Conservation (phyloP, 257 asterid genomes). For the Petunia secreta region DNA sequence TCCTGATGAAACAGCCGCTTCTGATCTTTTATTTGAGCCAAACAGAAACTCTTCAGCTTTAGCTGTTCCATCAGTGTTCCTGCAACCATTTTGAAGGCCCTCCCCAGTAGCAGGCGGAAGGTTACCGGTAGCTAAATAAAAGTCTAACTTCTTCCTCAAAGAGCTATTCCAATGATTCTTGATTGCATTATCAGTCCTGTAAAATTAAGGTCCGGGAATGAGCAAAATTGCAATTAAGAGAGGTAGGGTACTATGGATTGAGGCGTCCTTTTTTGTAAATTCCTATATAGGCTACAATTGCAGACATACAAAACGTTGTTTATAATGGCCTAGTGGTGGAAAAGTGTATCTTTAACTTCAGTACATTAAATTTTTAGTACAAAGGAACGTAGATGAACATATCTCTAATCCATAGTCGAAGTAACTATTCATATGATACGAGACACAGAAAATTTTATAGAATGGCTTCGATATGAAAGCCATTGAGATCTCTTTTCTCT, state of each 20-base stretch:
- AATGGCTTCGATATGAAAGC: background rate
- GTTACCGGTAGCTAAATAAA: constrained; percentile 85
- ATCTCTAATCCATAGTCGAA: background rate
- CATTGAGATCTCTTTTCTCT: background rate
- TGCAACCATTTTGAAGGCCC: constrained; percentile 44
- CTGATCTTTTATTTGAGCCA: constrained; percentile 45
- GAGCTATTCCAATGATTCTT: constrained; percentile 99
- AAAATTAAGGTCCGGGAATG: constrained; percentile 19
- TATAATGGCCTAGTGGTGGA: background rate
- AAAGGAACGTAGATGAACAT: too few relatives aligned
- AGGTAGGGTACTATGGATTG: background rate
- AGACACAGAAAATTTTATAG: background rate
- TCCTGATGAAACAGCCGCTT: constrained; percentile 49
- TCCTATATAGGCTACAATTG: constrained; percentile 15
- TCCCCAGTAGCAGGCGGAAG: constrained; percentile 74
- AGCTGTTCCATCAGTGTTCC: constrained; percentile 41
- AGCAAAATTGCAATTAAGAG: constrained; percentile 13
- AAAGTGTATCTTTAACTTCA: too few relatives aligned
- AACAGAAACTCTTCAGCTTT: constrained; percentile 41
- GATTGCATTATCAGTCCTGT: constrained; percentile 97
- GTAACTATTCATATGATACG: background rate
- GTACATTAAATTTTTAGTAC: too few relatives aligned
- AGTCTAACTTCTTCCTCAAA: constrained; percentile 87
- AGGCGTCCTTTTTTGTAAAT: background rate
- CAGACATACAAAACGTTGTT: background rate